Evolutionary conservation across 176 grass and related monocot genomes (phyloP).

Genomic region (Otatea glauca): DNA sequence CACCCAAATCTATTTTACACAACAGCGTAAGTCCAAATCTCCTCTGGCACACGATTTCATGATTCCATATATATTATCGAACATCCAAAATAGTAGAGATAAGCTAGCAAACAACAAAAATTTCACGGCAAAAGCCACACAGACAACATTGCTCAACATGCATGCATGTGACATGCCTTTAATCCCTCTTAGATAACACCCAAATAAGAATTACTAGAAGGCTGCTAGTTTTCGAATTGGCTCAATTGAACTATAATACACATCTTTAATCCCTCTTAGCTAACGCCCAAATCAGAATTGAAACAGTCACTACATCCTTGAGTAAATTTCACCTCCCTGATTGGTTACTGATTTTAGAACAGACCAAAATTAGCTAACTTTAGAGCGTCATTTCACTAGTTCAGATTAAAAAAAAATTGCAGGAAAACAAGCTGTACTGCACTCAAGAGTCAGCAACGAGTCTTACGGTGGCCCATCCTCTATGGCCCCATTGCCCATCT

Average conservation of each 20-base stretch:
- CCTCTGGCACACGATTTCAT: background rate
- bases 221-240: slow-evolving; percentile 2
- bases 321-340: background rate
- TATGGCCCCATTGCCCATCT: slow-evolving; percentile 46
- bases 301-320: background rate
- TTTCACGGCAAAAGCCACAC: background rate
- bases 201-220: too few relatives aligned
- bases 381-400: background rate
- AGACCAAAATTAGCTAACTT: background rate
- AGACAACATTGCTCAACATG: slow-evolving; percentile 11
- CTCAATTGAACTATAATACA: background rate
- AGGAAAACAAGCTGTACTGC: slow-evolving; percentile 22
- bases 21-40: background rate
- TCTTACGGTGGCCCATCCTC: slow-evolving; percentile 53
- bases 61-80: background rate
- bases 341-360: background rate
- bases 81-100: background rate
- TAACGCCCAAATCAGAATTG: background rate
- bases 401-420: background rate
- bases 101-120: background rate
- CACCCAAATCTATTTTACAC: background rate
- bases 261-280: background rate
- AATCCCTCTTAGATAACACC: too few relatives aligned
- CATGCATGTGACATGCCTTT: background rate
- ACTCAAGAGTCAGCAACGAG: background rate